Evolutionary conservation across 148 eudicot genomes (phyloP).

Genomic region (Chenopodium suecicum): DNA sequence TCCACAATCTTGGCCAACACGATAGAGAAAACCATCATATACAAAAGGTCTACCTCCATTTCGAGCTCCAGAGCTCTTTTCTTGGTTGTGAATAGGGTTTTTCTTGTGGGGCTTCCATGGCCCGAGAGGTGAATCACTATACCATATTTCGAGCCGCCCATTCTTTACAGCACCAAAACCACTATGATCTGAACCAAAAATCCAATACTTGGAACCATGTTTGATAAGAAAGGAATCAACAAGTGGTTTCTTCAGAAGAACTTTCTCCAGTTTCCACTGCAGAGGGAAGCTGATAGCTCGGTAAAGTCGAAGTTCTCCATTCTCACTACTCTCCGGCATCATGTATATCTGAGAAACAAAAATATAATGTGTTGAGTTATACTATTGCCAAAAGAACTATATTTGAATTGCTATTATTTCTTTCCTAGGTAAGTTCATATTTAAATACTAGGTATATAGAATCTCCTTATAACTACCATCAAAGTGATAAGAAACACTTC

Average conservation of each 20-base stretch:
- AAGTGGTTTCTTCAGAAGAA: constrained; percentile 74
- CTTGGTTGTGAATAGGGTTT: constrained; percentile 66
- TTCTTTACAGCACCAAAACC: constrained; percentile 67
- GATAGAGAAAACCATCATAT: constrained; percentile 66
- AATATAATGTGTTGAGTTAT: not conserved
- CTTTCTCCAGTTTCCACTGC: constrained; percentile 71
- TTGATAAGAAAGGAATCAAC: constrained; percentile 74
- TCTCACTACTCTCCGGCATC: constrained; percentile 92
- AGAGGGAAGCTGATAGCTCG: constrained; percentile 68
- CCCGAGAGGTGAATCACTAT: constrained; percentile 82
- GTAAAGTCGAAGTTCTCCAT: constrained; percentile 85
- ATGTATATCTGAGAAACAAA: constrained; percentile 55
- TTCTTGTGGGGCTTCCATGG: constrained; percentile 90
- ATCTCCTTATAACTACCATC: not conserved
- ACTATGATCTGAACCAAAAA: constrained; percentile 88
- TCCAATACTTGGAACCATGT: constrained; percentile 68
- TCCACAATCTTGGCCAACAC: constrained; percentile 90
- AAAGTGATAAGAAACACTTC: not conserved
- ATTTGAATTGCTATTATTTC: not conserved
- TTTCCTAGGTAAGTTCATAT: not conserved
- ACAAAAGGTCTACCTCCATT: constrained; percentile 93
- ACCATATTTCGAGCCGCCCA: constrained; percentile 91
- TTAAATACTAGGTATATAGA: not conserved
- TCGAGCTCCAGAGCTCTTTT: constrained; percentile 70
- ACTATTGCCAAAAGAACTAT: not conserved